Conservation (phyloP, 176 grass and related monocot genomes). For the Oryza coarctata region DNA sequence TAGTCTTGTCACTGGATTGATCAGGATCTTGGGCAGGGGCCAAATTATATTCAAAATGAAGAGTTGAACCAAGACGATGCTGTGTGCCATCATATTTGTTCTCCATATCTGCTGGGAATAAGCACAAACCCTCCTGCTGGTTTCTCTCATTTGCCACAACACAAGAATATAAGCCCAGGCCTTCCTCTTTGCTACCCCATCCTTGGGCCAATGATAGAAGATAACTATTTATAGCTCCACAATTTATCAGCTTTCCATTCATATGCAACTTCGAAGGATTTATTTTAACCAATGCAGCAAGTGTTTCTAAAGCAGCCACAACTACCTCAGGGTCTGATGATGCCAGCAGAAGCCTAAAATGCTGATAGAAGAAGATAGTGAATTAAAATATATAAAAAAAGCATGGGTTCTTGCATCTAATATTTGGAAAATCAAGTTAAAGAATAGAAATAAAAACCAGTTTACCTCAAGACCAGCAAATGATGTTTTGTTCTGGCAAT, state of each 20-base stretch:
- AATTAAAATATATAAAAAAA: conserved; percentile 24
- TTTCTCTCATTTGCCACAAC: conserved; percentile 85
- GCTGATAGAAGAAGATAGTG: conserved; percentile 48
- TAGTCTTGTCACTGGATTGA: conserved; percentile 42
- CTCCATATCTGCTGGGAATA: conserved; percentile 74
- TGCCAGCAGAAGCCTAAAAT: conserved; percentile 86
- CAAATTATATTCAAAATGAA: conserved; percentile 94
- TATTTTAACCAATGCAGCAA: conserved; percentile 84
- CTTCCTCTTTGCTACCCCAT: conserved; percentile 99
- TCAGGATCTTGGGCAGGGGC: conserved; percentile 35
- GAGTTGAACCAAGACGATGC: conserved; percentile 85
- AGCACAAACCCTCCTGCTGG: conserved; percentile 63
- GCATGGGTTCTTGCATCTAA: background rate
- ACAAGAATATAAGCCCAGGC: conserved; percentile 89
- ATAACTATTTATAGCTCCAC: conserved; percentile 76
- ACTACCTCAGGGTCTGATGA: conserved; percentile 93
- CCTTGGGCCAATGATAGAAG: conserved; percentile 93
- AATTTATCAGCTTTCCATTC: conserved; percentile 81
- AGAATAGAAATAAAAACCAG: conserved; percentile 21
- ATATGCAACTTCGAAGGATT: conserved; percentile 97
- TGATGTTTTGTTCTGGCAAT: conserved; percentile 86
- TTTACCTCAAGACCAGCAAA: conserved; percentile 90
- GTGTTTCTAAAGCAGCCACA: conserved; percentile 86
- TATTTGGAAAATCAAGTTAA: conserved; percentile 27
- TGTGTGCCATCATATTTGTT: conserved; percentile 70